Base-by-base conservation (phyloP, 768 basidiomycete genomes). In the Xerocomellus chrysenteron region DNA sequence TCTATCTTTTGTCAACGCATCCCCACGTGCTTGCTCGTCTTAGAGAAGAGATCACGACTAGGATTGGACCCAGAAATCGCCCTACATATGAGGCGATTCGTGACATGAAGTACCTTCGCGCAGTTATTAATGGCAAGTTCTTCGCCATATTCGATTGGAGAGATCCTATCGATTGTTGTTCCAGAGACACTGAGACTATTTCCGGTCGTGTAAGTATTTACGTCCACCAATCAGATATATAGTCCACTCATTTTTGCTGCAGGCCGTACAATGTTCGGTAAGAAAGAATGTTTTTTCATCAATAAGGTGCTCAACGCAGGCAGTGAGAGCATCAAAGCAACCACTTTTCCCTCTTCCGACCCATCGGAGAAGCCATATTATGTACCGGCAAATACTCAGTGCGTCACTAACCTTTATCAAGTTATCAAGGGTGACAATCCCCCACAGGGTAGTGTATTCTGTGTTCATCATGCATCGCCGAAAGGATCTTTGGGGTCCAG, bases 401-500 rank as follows among this genome's bases (percentile, higher is more conserved):
- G 42, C n/a, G 51, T 52, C 16, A 16, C 17, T 26, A 28, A 17
- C 30, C 19, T 12, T 2, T 24, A 47, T 32, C 44, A 14, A 13
- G 17, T 32, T 12, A 50, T 21, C 33, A 21, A 39, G 41, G 10
- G 17, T 30, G 17, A 49, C 44, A 11, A 14, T 72, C 5, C 57
- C 8, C 24, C 14, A 2, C 58, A 82, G 80, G 49, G 65, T 75
- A 5, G 58, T 72, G 0, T 87, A 85, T 62, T 84, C 84, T 6
- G 80, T 86, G 10, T 77, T 86, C 55, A 60, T 82, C 58, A 86
- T 87, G 85, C 86, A 89, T 37, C 74, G 86, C 37, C 76, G 85
- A 47, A 80, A 75, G 47, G 84, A 85, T 52, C 78, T 86, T 2
- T 90, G 87, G 87, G 87, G 86, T 8, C 85, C 86, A 10, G 87